Evolutionary conservation across 73 alveolate species (phyloP), one percentile per base, ranked within the genome.

Genomic region (Symbiodinium natans): DNA sequence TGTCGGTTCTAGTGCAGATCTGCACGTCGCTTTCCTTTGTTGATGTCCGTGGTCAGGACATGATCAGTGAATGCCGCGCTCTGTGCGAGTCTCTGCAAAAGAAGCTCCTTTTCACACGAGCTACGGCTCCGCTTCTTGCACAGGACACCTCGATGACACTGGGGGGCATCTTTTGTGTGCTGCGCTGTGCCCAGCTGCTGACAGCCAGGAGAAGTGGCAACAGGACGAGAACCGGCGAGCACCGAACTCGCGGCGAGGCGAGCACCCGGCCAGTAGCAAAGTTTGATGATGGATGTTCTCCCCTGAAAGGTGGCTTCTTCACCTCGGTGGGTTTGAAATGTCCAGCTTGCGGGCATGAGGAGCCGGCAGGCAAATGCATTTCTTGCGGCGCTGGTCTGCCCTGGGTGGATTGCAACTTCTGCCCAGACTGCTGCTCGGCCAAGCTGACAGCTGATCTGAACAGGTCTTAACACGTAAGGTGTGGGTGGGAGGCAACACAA

Each of bases 151-250:
- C 63, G 8, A 17, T 48, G 23, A 8, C 23, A 48, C 17, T 48
- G 8, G 63, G 23, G 8, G 23, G 17, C 17, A 10, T 8, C 17
- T 17, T 8, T 10, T 8, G 23, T 8, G 8, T 10, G 40, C 31
- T 8, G 1, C 29, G 23, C 15, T 48, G 23, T 48, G 63, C 63
- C 23, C 63, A 8, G 17, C 23, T 17, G 23, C 23, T 17, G 63
- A 17, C 63, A 10, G 29, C 11, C 59, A 48, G 71, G 43, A 41
- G 59, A 82, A 41, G 59, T 82, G 90, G 90, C 90, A 38, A 68
- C 90, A 82, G 41, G 90, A 82, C 40, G 90, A 82, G 90, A 82
- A 82, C 90, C 29, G 80, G 33, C 80, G 80, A 63, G 80, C 80
- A 63, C 80, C 80, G 80, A 63, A 63, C 80, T 63, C 80, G 80